These are phyloP conservation scores for Thuidium tamariscinum DNA, from an alignment of 225 moss, liverwort and hornwort genomes.

Conservation along the genomic window DNA sequence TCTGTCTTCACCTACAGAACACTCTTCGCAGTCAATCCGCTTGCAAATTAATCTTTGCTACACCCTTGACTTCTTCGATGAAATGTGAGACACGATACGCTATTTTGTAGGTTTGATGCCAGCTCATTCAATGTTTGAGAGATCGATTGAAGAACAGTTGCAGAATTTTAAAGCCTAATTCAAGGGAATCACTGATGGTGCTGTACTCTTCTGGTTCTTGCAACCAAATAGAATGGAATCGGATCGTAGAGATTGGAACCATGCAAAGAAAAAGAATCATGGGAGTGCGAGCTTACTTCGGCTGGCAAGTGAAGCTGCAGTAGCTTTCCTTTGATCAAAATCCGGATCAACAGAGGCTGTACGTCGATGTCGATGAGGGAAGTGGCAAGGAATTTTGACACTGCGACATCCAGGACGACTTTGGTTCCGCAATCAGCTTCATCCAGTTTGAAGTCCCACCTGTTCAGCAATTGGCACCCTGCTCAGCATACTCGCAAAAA, in stretches of 20 bases:
- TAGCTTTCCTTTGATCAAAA: slow-evolving; percentile 83
- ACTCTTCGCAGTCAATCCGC: neutral
- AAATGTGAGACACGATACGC: neutral
- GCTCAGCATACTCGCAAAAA: neutral
- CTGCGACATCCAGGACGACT: slow-evolving; percentile 40
- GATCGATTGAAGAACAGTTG: neutral
- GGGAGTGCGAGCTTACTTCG: slow-evolving; percentile 44
- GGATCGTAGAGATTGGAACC: neutral
- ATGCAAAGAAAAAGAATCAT: neutral
- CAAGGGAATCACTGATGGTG: no score
- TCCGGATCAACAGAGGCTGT: slow-evolving; percentile 56
- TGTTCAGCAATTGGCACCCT: neutral
- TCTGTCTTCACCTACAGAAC: slow-evolving; percentile 59
- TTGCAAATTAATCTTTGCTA: neutral
- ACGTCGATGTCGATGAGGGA: slow-evolving; percentile 81
- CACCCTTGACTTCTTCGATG: neutral
- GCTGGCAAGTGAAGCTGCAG: slow-evolving; percentile 68
- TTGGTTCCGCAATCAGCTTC: slow-evolving; percentile 62
- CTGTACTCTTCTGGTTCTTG: neutral
- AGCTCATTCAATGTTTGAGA: neutral
- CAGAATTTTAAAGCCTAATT: neutral
- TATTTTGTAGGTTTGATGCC: neutral
- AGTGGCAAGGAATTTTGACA: slow-evolving; percentile 72
- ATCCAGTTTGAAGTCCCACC: slow-evolving; percentile 56
- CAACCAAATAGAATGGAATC: neutral